Evolutionary conservation across 495 filamentous ascomycete species (phyloP), one percentile per base, ranked within the genome.

Genomic region (Cryomyces minteri): DNA sequence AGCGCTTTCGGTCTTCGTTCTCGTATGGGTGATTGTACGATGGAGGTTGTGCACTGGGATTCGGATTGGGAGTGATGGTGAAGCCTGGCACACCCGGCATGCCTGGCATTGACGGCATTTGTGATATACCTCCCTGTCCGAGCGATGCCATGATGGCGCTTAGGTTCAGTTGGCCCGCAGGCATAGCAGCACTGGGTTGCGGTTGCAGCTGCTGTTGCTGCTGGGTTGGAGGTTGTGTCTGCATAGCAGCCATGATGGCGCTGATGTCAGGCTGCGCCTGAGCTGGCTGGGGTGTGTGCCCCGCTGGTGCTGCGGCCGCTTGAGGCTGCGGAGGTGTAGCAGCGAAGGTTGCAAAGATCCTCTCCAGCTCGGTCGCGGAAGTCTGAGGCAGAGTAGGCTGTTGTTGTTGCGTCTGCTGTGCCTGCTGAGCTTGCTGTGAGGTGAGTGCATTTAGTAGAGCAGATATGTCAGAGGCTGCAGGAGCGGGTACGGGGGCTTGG

Each of bases 321-420:
- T 36, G 41, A 25, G 41, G 11, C 14, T 48, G 46, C 12, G 30
- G 46, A 9, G 41, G 32, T 10, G 40, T 32, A 38, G 14, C 12
- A 7, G 41, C 10, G 12, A 41, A 30, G 46, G 51, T 30, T 45
- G 68, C 67, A 46, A 77, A 65, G 14, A 76, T 62, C 12, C 62
- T 66, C 40, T 68, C 67, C 0, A 77, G 59, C 7, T 51, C 49
- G 33, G 48, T 55, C 51, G 62, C 37, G 52, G 63, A 32, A 51
- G 56, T 28, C 48, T 56, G 29, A 48, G 46, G 41, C 43, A 44
- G 33, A 7, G 48, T 34, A 5, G 60, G 48, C 43, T 58, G 37
- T 37, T 52, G 64, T n/a, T 57, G 53, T 12, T 55, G 54, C 10
- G 56, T 52, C 34, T 52, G 54, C 41, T 53, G 51, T 41, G 51